A percentile compares a stretch with the other conserved stretches of the same genome.
Conservation (phyloP, 1,139 yeast species). For the Debaryomycetaceae sp. region DNA sequence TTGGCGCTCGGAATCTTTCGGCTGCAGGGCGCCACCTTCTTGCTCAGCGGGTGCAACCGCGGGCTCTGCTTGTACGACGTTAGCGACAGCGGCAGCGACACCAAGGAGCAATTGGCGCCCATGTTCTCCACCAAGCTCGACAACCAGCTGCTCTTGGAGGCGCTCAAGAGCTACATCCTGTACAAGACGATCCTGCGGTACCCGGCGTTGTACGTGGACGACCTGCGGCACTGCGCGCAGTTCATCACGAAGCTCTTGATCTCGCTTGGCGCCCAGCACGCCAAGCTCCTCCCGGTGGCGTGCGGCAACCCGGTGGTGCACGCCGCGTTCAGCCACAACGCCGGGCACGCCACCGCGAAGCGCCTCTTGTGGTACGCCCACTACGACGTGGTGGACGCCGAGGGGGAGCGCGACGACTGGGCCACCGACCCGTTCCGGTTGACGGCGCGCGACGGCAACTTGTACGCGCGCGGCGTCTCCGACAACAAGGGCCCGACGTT, state of each 20-base stretch:
- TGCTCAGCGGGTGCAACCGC: slow-evolving; percentile 38
- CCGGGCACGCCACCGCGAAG: slow-evolving; percentile 13
- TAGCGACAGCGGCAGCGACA: too few relatives aligned
- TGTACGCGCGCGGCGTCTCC: slow-evolving; percentile 89
- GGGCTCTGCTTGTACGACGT: slow-evolving; percentile 37
- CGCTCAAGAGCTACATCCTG: slow-evolving; percentile 58
- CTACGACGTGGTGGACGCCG: slow-evolving; percentile 81
- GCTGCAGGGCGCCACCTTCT: slow-evolving; percentile 18
- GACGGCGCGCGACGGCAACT: slow-evolving; percentile 75
- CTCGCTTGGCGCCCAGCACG: slow-evolving; percentile 65
- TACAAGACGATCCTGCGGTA: slow-evolving; percentile 75
- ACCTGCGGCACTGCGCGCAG: slow-evolving; percentile 84
- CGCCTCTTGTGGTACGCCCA: slow-evolving; percentile 88
- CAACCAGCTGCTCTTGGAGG: slow-evolving; percentile 61
- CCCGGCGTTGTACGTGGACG: slow-evolving; percentile 64
- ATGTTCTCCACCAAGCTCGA: slow-evolving; percentile 12
- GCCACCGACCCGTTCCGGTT: slow-evolving; percentile 71
- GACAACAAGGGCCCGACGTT: slow-evolving; percentile 93
- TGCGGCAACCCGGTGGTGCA: slow-evolving; percentile 81
- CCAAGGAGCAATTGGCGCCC: slow-evolving; percentile 2
- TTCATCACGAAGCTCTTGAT: slow-evolving; percentile 60
- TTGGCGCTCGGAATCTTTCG: slow-evolving; percentile 27
- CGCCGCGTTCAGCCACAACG: slow-evolving; percentile 56
- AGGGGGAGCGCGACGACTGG: slow-evolving; percentile 57
- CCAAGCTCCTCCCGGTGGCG: slow-evolving; percentile 67